Percentiles rank a stretch among this genome's conserved stretches.
phyloP scores from a whole-genome alignment of 2,329 filamentous ascomycete species.

The Fusarium falciforme region DNA sequence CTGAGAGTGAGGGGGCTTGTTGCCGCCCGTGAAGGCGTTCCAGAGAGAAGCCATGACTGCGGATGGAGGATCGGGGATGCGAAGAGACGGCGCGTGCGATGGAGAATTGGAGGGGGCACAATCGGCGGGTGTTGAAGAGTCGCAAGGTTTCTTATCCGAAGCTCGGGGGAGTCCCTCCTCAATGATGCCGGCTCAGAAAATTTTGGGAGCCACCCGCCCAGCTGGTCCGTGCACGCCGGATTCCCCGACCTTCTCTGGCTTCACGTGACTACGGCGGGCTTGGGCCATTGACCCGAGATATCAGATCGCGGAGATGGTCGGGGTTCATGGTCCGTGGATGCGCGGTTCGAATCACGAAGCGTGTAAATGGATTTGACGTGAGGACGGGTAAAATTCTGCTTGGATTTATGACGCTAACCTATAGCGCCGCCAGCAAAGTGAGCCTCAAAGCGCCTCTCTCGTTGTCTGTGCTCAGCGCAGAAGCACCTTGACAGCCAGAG shows the following conservation, averaged over 20 bases:
- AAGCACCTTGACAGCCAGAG: background rate
- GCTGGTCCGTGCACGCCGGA: conserved; percentile 40
- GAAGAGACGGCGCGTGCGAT: conserved; percentile 27
- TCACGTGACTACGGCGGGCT: conserved; percentile 26
- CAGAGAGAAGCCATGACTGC: conserved; percentile 67
- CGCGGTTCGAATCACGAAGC: background rate
- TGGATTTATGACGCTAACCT: background rate
- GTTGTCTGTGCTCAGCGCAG: background rate
- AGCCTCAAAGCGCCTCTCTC: background rate
- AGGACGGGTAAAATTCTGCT: background rate
- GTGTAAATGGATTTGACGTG: background rate
- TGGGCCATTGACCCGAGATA: conserved; percentile 10
- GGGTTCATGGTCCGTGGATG: background rate
- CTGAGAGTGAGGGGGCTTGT: conserved; percentile 57
- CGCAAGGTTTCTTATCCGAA: conserved; percentile 41
- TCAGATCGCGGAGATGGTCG: background rate
- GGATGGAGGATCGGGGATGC: conserved; percentile 19
- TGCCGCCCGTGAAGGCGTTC: conserved; percentile 71
- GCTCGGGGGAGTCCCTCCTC: conserved; percentile 34
- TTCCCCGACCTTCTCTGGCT: conserved; percentile 25
- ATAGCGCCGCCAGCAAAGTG: background rate
- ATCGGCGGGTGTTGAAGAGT: conserved; percentile 35
- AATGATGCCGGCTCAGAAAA: conserved; percentile 43
- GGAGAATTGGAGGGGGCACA: conserved; percentile 21
- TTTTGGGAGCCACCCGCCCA: conserved; percentile 44